These are phyloP conservation scores for Pythium monospermum DNA, from an alignment of 352 stramenopile genomes.

Conservation along the genomic window DNA sequence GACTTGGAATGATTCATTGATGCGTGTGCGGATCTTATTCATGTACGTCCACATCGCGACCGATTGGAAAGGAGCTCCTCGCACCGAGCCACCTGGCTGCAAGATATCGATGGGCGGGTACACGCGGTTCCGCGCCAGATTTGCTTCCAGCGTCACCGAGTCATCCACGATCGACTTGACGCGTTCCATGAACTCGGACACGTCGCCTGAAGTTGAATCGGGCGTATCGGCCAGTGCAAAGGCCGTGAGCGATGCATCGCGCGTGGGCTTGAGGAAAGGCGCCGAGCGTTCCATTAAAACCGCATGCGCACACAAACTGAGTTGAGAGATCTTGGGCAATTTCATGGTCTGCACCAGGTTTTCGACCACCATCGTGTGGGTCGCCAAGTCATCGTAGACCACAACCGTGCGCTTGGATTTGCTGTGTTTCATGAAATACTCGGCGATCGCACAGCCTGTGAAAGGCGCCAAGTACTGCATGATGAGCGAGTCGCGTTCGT, in stretches of 20 bases:
- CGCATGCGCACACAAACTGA: conserved; percentile 60
- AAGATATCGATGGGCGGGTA: conserved; percentile 74
- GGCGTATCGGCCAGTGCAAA: conserved; percentile 63
- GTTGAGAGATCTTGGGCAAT: conserved; percentile 49
- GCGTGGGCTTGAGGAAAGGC: conserved; percentile 43
- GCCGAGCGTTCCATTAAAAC: conserved; percentile 78
- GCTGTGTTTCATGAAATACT: conserved; percentile 60
- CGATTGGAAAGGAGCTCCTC: conserved; percentile 73
- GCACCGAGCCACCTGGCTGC: conserved; percentile 51
- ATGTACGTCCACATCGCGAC: conserved; percentile 64
- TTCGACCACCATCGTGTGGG: conserved; percentile 69
- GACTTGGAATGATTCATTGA: conserved; percentile 53
- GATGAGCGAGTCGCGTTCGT: conserved; percentile 62
- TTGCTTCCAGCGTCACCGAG: conserved; percentile 43
- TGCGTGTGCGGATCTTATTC: conserved; percentile 47
- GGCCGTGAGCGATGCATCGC: conserved; percentile 50
- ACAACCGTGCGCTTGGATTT: conserved; percentile 52
- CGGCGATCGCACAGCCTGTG: conserved; percentile 61
- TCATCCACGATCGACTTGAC: conserved; percentile 74
- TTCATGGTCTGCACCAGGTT: conserved; percentile 66
- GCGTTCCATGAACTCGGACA: conserved; percentile 58
- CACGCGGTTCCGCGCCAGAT: conserved; percentile 41
- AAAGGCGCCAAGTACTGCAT: conserved; percentile 83
- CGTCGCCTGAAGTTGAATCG: conserved; percentile 36
- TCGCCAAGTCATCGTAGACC: conserved; percentile 76